Percentiles rank a stretch among this genome's conserved stretches.
Evolutionary conservation across 1,284 basidiomycete genomes (phyloP).

Genomic region (Athelia psychrophila): DNA sequence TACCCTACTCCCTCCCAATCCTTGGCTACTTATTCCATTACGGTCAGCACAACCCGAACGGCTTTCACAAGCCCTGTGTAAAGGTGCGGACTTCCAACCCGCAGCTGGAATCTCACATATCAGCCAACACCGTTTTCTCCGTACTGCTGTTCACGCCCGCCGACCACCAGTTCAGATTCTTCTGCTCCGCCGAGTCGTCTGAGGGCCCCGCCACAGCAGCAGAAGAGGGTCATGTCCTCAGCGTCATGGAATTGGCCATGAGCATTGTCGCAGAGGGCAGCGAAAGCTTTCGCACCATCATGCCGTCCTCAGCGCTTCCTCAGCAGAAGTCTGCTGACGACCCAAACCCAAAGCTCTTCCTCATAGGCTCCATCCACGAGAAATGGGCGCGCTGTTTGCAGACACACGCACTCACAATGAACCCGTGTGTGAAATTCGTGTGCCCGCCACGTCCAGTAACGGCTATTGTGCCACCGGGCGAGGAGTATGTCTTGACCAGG

Average conservation of each 20-base stretch:
- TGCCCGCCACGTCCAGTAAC: slow-evolving; percentile 1
- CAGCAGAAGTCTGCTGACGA: no score
- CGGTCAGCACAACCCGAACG: no score
- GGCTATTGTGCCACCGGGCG: no score
- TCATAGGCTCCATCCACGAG: slow-evolving; percentile 9
- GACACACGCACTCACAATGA: slow-evolving; percentile 7
- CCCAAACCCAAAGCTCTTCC: no score
- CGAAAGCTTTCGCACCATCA: slow-evolving; percentile 5
- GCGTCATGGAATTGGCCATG: slow-evolving; percentile 10
- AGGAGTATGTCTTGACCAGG: slow-evolving; percentile 2
- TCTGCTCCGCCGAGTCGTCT: slow-evolving; percentile 15
- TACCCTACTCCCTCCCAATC: no score
- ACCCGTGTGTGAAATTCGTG: slow-evolving; percentile 5
- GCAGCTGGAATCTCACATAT: no score
- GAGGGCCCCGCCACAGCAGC: slow-evolving; percentile 2
- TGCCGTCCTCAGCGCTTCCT: no score
- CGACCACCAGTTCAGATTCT: slow-evolving; percentile 11
- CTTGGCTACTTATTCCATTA: no score
- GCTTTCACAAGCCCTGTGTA: no score
- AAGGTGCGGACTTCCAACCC: no score
- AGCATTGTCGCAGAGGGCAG: slow-evolving; percentile 2
- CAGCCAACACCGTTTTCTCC: slow-evolving; percentile 10
- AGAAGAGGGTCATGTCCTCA: slow-evolving; percentile 11
- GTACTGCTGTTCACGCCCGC: slow-evolving; percentile 14
- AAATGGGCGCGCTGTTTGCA: slow-evolving; percentile 15